A percentile compares a stretch with the other conserved stretches of the same genome.
Conservation (phyloP, 148 eudicot genomes). For the Bassia scoparia region DNA sequence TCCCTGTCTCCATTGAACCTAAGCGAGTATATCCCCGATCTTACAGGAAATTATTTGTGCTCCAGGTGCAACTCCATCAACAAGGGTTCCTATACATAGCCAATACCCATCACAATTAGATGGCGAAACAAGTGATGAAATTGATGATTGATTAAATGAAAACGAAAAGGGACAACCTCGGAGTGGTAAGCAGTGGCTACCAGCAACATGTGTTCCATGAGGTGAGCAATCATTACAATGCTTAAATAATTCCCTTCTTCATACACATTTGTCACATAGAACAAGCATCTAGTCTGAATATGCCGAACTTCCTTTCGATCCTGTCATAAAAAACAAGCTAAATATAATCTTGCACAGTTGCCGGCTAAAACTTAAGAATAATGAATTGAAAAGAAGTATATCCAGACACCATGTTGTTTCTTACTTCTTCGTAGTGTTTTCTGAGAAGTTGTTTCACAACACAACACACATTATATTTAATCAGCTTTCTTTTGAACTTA, state of each 20-base stretch:
- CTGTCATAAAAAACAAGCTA: slow-evolving; percentile 36
- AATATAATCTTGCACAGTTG: not conserved
- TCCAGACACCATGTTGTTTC: not conserved
- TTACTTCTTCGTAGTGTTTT: not conserved
- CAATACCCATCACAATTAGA: not conserved
- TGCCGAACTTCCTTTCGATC: slow-evolving; percentile 77
- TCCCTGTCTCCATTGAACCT: slow-evolving; percentile 98
- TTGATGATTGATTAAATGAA: not conserved
- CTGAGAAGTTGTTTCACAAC: too few species aligned
- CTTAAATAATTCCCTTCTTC: slow-evolving; percentile 89
- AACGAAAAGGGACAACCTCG: slow-evolving; percentile 44
- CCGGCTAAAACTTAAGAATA: not conserved
- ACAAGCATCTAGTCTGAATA: slow-evolving; percentile 94
- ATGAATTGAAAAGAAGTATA: not conserved
- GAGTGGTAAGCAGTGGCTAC: slow-evolving; percentile 94
- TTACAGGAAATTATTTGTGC: slow-evolving; percentile 95
- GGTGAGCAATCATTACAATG: slow-evolving; percentile 91
- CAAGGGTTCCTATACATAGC: slow-evolving; percentile 63
- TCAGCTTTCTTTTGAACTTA: too few species aligned
- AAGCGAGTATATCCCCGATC: slow-evolving; percentile 91
- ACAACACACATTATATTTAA: too few species aligned
- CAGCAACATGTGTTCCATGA: slow-evolving; percentile 99
- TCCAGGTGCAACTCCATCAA: slow-evolving; percentile 98
- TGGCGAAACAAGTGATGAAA: slow-evolving; percentile 5
- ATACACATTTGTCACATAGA: slow-evolving; percentile 79